Conservation (phyloP, 306 rosid species). For the Begonia peltatifolia region DNA sequence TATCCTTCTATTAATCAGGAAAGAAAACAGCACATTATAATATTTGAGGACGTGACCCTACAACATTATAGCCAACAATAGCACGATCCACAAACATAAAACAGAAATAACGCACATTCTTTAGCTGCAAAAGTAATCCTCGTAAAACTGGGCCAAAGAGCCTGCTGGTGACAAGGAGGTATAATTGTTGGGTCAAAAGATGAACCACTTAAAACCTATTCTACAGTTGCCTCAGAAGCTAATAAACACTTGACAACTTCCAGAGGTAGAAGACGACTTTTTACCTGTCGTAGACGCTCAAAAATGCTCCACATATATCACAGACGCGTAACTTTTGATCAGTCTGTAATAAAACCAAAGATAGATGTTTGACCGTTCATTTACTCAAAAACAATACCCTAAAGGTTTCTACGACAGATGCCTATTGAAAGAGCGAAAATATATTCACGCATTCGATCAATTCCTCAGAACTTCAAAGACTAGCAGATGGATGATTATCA, state of each 20-base stretch:
- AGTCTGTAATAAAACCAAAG: slow-evolving; percentile 49
- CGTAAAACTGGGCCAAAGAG: slow-evolving; percentile 99
- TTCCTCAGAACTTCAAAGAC: too few relatives aligned
- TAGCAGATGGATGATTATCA: too few relatives aligned
- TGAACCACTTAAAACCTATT: slow-evolving; percentile 86
- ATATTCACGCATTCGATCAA: too few relatives aligned
- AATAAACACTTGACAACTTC: slow-evolving; percentile 5
- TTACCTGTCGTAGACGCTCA: slow-evolving; percentile 99
- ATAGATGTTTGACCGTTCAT: not conserved
- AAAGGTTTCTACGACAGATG: too few relatives aligned
- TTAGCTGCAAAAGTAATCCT: slow-evolving; percentile 99
- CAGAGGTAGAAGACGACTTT: slow-evolving; percentile 1
- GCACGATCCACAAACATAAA: slow-evolving; percentile 80
- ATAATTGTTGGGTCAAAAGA: slow-evolving; percentile 94
- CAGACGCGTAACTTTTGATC: slow-evolving; percentile 99
- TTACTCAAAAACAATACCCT: too few relatives aligned
- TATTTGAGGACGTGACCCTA: slow-evolving; percentile 13
- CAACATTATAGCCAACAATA: slow-evolving; percentile 45
- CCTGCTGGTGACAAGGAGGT: slow-evolving; percentile 99
- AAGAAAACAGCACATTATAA: too few relatives aligned
- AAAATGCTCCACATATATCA: slow-evolving; percentile 98
- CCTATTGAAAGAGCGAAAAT: too few relatives aligned
- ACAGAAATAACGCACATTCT: slow-evolving; percentile 99
- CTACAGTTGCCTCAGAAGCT: slow-evolving; percentile 37
- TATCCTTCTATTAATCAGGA: too few relatives aligned